These are phyloP conservation scores for Coleophoma eucalyptorum DNA, from an alignment of 2,329 filamentous ascomycete species.

Conservation along the genomic window DNA sequence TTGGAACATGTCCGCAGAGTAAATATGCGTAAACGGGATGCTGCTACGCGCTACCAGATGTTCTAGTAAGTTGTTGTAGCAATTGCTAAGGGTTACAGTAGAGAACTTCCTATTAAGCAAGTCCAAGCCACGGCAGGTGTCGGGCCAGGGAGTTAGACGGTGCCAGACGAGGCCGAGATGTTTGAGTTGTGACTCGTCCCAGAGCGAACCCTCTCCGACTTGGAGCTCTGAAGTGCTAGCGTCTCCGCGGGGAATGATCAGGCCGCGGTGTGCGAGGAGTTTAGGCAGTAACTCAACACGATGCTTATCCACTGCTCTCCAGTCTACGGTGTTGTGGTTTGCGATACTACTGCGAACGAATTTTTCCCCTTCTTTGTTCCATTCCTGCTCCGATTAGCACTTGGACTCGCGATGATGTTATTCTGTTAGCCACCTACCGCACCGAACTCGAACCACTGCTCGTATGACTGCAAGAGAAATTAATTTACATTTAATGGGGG, in stretches of 20 bases:
- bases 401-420: constrained; percentile 8
- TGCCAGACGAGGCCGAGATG: constrained; percentile 55
- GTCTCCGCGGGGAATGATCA: constrained; percentile 11
- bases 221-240: constrained; percentile 10
- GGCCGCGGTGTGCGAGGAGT: constrained; percentile 9
- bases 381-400: constrained; percentile 13
- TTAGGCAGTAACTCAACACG: constrained; percentile 10
- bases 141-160: constrained; percentile 62
- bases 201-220: constrained; percentile 13
- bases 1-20: constrained; percentile 65
- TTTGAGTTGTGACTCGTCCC: constrained; percentile 11
- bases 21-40: constrained; percentile 58
- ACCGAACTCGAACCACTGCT: constrained; percentile 11
- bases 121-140: constrained; percentile 51
- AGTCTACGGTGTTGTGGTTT: constrained; percentile 8
- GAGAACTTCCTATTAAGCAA: constrained; percentile 45
- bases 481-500: constrained; percentile 9
- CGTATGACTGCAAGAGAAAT: constrained; percentile 11
- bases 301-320: constrained; percentile 13
- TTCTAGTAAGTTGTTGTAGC: constrained; percentile 58
- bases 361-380: constrained; percentile 11
- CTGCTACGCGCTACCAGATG: constrained; percentile 56
- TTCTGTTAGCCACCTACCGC: constrained; percentile 8
- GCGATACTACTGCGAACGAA: constrained; percentile 10
- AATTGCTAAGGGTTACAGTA: constrained; percentile 69